These are phyloP conservation scores for Solanum chiquidenum DNA, from an alignment of 257 asterid species.

Conservation along the genomic window DNA sequence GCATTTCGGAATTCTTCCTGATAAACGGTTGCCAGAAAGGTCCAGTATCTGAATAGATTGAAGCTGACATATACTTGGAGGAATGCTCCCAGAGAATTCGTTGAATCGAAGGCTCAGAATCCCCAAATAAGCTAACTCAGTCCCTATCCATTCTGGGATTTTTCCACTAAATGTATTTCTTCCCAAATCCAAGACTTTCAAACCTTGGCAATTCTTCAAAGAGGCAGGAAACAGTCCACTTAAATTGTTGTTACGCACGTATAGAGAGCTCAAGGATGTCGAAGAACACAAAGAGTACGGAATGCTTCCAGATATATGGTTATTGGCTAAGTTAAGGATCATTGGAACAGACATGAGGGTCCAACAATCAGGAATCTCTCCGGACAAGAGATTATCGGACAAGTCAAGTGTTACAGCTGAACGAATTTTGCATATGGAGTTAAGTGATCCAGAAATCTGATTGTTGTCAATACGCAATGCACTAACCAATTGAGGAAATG, in stretches of 20 bases:
- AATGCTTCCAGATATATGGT: background rate
- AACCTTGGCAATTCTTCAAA: slow-evolving; percentile 1
- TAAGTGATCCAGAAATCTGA: slow-evolving; percentile 17
- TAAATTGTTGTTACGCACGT: slow-evolving; percentile 17
- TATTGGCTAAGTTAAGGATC: slow-evolving; percentile 1
- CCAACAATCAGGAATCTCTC: slow-evolving; percentile 10
- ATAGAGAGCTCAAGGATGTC: background rate
- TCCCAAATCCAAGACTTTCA: slow-evolving; percentile 24
- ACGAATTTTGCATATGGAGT: slow-evolving; percentile 7
- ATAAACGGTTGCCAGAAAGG: slow-evolving; percentile 20
- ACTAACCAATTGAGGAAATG: background rate
- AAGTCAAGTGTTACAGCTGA: background rate
- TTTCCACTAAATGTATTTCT: slow-evolving; percentile 18
- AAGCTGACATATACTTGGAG: slow-evolving; percentile 19
- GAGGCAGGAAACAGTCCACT: slow-evolving; percentile 20
- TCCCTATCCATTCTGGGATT: slow-evolving; percentile 21
- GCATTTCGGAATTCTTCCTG: slow-evolving; percentile 25
- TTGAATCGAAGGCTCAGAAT: slow-evolving; percentile 14
- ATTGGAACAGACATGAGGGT: background rate
- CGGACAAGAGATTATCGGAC: background rate
- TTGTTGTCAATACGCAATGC: slow-evolving; percentile 11
- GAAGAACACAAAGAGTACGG: background rate
- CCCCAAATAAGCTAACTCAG: background rate
- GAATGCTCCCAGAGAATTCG: slow-evolving; percentile 15
- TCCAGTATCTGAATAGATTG: slow-evolving; percentile 23